Evolutionary conservation across 2,329 filamentous ascomycete genomes (phyloP).

Genomic region (Fusarium napiforme): DNA sequence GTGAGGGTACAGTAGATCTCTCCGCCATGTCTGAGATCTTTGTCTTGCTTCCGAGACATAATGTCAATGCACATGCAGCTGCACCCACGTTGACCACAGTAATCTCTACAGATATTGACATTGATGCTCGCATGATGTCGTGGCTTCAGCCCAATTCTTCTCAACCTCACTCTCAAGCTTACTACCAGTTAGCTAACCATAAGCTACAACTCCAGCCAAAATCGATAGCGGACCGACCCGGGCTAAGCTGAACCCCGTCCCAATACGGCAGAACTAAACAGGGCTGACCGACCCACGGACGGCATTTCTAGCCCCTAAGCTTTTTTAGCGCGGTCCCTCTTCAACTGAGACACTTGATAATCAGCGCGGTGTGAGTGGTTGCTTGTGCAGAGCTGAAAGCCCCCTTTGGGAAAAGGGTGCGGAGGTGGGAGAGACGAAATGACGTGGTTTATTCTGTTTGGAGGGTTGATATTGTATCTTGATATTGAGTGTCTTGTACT

Average conservation of each 20-base stretch:
- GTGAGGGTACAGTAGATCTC: background rate
- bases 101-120: too few relatives aligned
- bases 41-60: conserved; percentile 10
- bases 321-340: background rate
- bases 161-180: background rate
- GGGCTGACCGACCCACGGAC: background rate
- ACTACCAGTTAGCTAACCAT: background rate
- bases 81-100: too few relatives aligned
- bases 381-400: conserved; percentile 24
- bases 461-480: background rate
- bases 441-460: conserved; percentile 24
- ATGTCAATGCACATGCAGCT: background rate
- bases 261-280: background rate
- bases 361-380: conserved; percentile 5
- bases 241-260: background rate
- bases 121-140: background rate
- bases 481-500: background rate
- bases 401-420: conserved; percentile 25
- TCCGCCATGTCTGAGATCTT: background rate
- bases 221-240: conserved; percentile 15
- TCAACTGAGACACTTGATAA: conserved; percentile 31
- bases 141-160: too few relatives aligned
- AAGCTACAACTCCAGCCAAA: background rate
- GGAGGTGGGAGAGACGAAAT: background rate
- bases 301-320: conserved; percentile 3